Evolutionary conservation across 306 rosid species (phyloP), one percentile per base, ranked within the genome.

Genomic region (Elaeagnus macrophylla): DNA sequence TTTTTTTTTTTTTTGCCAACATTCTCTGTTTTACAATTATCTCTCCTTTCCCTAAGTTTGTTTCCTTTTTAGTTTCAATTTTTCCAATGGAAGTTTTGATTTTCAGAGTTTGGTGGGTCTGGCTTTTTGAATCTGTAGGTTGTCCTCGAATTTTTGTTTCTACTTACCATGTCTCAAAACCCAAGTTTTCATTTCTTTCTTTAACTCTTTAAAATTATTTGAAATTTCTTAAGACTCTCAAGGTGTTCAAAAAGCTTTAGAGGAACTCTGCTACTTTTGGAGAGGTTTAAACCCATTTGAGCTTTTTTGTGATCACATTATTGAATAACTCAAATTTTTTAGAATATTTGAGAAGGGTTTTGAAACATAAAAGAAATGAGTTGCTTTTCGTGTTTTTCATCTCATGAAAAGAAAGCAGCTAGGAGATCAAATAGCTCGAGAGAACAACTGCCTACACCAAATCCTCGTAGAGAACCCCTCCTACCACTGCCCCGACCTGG

Each of bases 301-400:
- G 13, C 6, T 10, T 41, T 41, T 41, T 10, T 41, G 46, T 13
- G 1, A 13, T 17, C 48, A 3, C 49, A 2, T 12, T 7, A 12
- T 15, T 7, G 17, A 12, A 17, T 9, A 45, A 14, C 17, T 43
- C 39, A 37, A 44, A 67, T 7, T 13, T 14, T 41, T 13, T 44
- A 5, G 4, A 50, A 16, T 12, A 46, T 37, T 37, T 16, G 35
- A 10, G 10, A 35, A 20, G n/a, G 35, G 19, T 17, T 10, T 19
- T 7, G 6, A 32, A 5, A 39, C 1, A 46, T 11, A 20, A 36
- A 42, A 71, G 69, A 66, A 51, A 90, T 90, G 97, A 79, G 88
- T 67, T 90, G 95, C 65, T 86, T 83, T 76, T 56, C 90, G 53
- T 89, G 97, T 73, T 86, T 90, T 73, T 65, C 85, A 6, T 71